These are phyloP conservation scores for Loxodes magnus DNA, from an alignment of 73 alveolate genomes.

Conservation along the genomic window DNA sequence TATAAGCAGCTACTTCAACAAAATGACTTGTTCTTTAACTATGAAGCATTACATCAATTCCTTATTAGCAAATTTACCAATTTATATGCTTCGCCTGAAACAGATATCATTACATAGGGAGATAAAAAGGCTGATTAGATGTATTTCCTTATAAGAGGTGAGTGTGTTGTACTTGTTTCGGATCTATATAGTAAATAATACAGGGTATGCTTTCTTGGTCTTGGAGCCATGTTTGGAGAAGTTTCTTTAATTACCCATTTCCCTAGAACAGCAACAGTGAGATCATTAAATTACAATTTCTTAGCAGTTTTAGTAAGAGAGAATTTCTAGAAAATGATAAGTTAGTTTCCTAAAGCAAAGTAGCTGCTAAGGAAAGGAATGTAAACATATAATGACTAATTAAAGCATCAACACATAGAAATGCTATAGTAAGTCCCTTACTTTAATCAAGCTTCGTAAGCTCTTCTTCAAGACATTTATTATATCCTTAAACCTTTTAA, in stretches of 20 bases:
- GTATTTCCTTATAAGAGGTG: constrained; percentile 41
- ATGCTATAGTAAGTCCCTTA: constrained; percentile 5
- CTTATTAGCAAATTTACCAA: not conserved
- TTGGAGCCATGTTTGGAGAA: constrained; percentile 93
- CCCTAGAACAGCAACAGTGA: constrained; percentile 87
- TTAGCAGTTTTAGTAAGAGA: constrained; percentile 54
- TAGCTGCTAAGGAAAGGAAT: not conserved
- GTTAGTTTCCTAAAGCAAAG: constrained; percentile 8
- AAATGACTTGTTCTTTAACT: not conserved
- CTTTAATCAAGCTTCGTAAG: not conserved
- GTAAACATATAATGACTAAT: not conserved
- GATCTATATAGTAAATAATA: constrained; percentile 25
- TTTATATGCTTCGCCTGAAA: constrained; percentile 1
- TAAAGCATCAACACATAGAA: not conserved
- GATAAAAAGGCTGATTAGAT: constrained; percentile 10
- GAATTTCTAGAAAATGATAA: constrained; percentile 45
- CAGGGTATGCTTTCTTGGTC: constrained; percentile 39
- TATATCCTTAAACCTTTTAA: not conserved
- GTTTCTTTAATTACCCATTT: constrained; percentile 65
- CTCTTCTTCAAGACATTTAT: not conserved
- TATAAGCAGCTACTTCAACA: not conserved
- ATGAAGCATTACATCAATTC: not conserved
- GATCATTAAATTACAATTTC: constrained; percentile 62
- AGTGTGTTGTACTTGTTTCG: constrained; percentile 20
- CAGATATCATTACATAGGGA: constrained; percentile 4